Percentiles rank a stretch among this genome's conserved stretches.
These are phyloP conservation scores for Phytopythium kandeliae DNA, from an alignment of 352 stramenopile species.

Conservation along the genomic window DNA sequence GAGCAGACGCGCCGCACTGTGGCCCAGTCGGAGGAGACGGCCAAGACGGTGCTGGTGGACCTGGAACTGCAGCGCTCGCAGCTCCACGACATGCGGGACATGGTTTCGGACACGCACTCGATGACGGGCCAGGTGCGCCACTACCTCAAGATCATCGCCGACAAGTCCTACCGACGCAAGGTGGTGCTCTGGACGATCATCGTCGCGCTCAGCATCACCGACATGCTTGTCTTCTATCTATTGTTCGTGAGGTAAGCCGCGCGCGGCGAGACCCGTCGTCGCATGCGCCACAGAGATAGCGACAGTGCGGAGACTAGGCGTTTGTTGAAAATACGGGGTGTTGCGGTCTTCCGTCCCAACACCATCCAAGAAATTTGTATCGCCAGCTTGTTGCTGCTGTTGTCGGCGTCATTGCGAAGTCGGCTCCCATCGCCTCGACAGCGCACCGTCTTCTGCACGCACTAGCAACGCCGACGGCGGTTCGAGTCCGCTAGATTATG, in stretches of 20 bases:
- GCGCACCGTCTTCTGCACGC: too few relatives aligned
- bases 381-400: too few relatives aligned
- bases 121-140: constrained; percentile 61
- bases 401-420: too few relatives aligned
- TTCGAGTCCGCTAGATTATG: too few relatives aligned
- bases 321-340: too few relatives aligned
- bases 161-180: constrained; percentile 67
- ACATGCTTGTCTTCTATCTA: constrained; percentile 80
- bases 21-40: constrained; percentile 58
- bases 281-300: too few relatives aligned
- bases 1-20: constrained; percentile 60
- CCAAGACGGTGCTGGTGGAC: constrained; percentile 70
- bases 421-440: too few relatives aligned
- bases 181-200: constrained; percentile 61
- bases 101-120: constrained; percentile 64
- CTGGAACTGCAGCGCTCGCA: constrained; percentile 74
- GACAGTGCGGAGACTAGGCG: too few relatives aligned
- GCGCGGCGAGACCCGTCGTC: too few relatives aligned
- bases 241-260: constrained; percentile 51
- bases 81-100: constrained; percentile 76
- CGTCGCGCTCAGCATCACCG: constrained; percentile 50
- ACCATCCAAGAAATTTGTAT: too few relatives aligned
- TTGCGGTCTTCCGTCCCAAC: too few relatives aligned
- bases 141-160: constrained; percentile 67
- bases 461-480: too few relatives aligned